Percentiles rank a stretch among this genome's conserved stretches.
Conservation (phyloP, 1,284 basidiomycete genomes). For the Dichomitus squalens region DNA sequence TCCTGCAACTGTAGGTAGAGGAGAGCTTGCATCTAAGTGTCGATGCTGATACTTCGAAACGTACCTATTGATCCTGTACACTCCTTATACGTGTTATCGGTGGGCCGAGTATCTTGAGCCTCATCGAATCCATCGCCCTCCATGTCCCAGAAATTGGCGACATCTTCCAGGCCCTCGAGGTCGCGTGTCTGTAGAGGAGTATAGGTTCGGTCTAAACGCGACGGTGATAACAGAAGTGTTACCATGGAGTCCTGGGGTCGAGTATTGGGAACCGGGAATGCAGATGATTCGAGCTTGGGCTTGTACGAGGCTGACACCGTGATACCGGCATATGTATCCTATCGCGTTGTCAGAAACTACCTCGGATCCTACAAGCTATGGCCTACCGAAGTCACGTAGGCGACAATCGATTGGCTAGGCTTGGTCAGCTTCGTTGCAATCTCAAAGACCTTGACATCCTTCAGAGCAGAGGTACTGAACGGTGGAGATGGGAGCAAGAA, state of each 20-base stretch:
- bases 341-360: neutral
- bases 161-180: slow-evolving; percentile 63
- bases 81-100: slow-evolving; percentile 13
- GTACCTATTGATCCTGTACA: neutral
- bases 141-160: slow-evolving; percentile 68
- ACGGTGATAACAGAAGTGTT: neutral
- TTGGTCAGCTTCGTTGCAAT: slow-evolving; percentile 60
- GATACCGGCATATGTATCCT: slow-evolving; percentile 75
- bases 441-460: slow-evolving; percentile 56
- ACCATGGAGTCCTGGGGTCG: slow-evolving; percentile 66
- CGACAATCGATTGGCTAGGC: slow-evolving; percentile 71
- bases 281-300: slow-evolving; percentile 51
- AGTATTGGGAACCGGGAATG: slow-evolving; percentile 70
- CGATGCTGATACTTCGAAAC: neutral
- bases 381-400: slow-evolving; percentile 66
- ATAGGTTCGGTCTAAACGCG: neutral
- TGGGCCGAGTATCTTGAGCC: neutral
- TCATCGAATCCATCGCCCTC: slow-evolving; percentile 42
- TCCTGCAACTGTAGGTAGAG: neutral
- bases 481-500: neutral
- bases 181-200: slow-evolving; percentile 53
- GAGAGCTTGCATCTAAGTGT: neutral
- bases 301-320: slow-evolving; percentile 54
- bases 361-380: neutral
- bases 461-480: slow-evolving; percentile 64